A percentile compares a stretch with the other conserved stretches of the same genome.
These are phyloP conservation scores for Fusarium sp. DNA, from an alignment of 2,329 filamentous ascomycete genomes.

Conservation along the genomic window DNA sequence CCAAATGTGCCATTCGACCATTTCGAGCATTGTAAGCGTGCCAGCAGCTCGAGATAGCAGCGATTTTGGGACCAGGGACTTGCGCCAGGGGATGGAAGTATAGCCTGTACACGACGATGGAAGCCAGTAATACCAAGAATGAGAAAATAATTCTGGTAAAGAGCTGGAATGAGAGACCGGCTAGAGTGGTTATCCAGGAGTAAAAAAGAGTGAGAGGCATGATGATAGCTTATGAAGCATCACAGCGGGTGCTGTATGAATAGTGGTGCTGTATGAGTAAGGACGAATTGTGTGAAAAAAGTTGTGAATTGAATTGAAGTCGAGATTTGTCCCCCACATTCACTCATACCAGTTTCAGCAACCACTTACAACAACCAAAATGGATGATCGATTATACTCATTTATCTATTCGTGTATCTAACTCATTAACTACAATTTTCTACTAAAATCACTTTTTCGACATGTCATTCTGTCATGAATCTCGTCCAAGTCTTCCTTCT, in stretches of 20 bases:
- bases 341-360: background rate
- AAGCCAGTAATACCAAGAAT: constrained; percentile 29
- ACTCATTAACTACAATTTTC: background rate
- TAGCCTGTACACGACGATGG: constrained; percentile 52
- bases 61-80: constrained; percentile 60
- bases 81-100: constrained; percentile 57
- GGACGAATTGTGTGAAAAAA: constrained; percentile 11
- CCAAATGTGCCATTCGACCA: constrained; percentile 56
- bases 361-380: background rate
- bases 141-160: constrained; percentile 7
- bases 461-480: background rate
- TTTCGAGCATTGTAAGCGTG: constrained; percentile 58
- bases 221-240: constrained; percentile 17
- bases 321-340: constrained; percentile 13
- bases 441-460: background rate
- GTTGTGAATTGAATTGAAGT: background rate
- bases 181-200: constrained; percentile 7
- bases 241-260: background rate
- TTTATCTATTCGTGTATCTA: background rate
- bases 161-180: background rate
- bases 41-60: constrained; percentile 61
- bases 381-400: no score
- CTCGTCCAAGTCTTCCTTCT: background rate
- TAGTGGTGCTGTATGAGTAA: background rate
- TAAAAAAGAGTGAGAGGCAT: constrained; percentile 22